Base-by-base conservation (phyloP, 2,329 filamentous ascomycete species). In the Trichoderma guizhouense region DNA sequence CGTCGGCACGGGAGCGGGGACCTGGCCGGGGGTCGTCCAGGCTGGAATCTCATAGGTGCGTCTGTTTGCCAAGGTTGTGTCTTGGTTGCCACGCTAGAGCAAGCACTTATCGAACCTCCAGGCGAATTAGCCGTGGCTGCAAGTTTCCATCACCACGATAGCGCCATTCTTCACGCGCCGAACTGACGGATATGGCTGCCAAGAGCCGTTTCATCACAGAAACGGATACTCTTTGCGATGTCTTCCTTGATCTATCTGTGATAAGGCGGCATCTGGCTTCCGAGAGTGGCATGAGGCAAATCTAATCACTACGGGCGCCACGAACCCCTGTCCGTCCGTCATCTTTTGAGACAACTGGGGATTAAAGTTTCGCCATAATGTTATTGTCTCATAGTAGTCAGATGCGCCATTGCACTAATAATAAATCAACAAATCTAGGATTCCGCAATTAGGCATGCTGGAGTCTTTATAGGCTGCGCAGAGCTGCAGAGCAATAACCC, bases 1-100 rank as follows among this genome's bases (percentile, higher is more conserved):
- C 55, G 66, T 69, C 66, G 55, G 63, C 57, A 69, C 43, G 57
- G 39, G 9, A 26, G 66, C 55, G 66, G 66, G 66, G 66, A 57
- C 26, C 18, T 58, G 47, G 28, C 26, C 39, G 55, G 66, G 36
- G 28, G 34, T 47, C 6, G 24, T 57, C 64, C 12, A 53, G 26
- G 51, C 14, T 32, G 28, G 26, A 36, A 39, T 24, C 15, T 26
- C 11, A 67, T 57, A 55, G 60, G 60, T n/a, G 60, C 34, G 60
- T 39, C 34, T 39, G 1, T 14, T 53, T 39, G 64, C 30, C 12
- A 67, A 67, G 64, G 47, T 67, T 67, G 55, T 53, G 55, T 4
- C 39, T 67, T 66, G 28, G 47, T 24, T n/a, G 14, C 21, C 21
- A 32, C 47, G 47, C 64, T 67, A 53, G 21, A 53, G 47, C 47